Evolutionary conservation across 495 filamentous ascomycete species (phyloP), one percentile per base, ranked within the genome.

Genomic region (Penicillium arizonense): DNA sequence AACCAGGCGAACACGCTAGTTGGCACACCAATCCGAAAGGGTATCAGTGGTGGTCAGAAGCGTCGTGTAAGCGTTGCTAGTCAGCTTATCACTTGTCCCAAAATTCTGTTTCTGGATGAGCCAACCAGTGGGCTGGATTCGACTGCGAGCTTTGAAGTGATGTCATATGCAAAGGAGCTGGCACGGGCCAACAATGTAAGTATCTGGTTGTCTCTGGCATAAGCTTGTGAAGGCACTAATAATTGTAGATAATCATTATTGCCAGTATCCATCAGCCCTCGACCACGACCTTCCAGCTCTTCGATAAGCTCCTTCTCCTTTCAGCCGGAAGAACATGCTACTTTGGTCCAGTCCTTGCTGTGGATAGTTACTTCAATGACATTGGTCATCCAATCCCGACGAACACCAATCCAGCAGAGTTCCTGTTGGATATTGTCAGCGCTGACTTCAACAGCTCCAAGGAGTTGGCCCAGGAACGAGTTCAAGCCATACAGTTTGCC

Each of bases 251-350:
- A 52, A 76, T 89, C 45, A 77, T 94, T 13, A 88, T 92, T 44
- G 87, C 85, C 0, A 86, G 82, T 52, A 92, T 94, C 47, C 89
- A 94, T 61, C 89, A 94, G 60, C 89, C 89, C 3, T 90, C 87
- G 2, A 87, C 87, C 0, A 72, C 82, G 0, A 90, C 86, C 0
- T 93, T 91, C 63, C 74, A 83, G 38, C 78, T 91, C 5, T 94
- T 94, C 60, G 87, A 92, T 62, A 89, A 87, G 60, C 69, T 94
- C 0, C 72, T 89, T 10, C 79, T 93, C 0, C 79, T 94, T 4
- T 90, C 88, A 0, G 70, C 69, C 3, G 89, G 89, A 20, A 78
- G 76, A 44, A 77, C 80, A 11, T 84, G 85, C 57, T 94, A 90
- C 64, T 87, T 82, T 47, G 89, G 89, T 2, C 65, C 80, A 7